phyloP scores from a whole-genome alignment of 129 eudicot species.

The Tagetes erecta region DNA sequence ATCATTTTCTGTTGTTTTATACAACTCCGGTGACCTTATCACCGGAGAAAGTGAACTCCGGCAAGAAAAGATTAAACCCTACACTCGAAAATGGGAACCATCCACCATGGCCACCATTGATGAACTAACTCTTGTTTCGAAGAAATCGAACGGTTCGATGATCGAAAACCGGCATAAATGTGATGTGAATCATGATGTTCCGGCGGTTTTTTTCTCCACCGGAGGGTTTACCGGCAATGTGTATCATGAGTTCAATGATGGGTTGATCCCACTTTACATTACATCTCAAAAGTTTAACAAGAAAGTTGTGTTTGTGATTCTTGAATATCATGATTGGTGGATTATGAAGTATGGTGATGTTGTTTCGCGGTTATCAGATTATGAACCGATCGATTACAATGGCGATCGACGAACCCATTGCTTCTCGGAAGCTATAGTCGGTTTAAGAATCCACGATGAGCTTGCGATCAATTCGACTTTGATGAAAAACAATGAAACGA shows the following conservation, averaged over 20 bases:
- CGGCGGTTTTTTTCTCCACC: constrained; percentile 93
- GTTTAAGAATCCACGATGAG: constrained; percentile 87
- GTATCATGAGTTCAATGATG: constrained; percentile 94
- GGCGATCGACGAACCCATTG: constrained; percentile 83
- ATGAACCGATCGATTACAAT: constrained; percentile 59
- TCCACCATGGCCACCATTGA: constrained; percentile 75
- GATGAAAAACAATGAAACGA: constrained; percentile 47
- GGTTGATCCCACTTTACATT: constrained; percentile 81
- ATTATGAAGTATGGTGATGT: constrained; percentile 71
- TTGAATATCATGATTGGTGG: constrained; percentile 98
- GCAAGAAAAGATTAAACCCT: constrained; percentile 79
- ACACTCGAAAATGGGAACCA: constrained; percentile 91
- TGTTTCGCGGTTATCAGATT: constrained; percentile 70
- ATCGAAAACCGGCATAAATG: constrained; percentile 38
- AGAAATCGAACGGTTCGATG: constrained; percentile 29
- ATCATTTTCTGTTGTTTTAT: constrained; percentile 66
- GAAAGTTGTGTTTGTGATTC: constrained; percentile 88
- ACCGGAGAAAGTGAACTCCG: constrained; percentile 40
- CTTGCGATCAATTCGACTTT: constrained; percentile 60
- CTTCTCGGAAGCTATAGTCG: constrained; percentile 84
- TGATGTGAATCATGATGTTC: constrained; percentile 73
- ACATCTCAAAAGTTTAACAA: constrained; percentile 81
- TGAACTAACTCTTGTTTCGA: constrained; percentile 64
- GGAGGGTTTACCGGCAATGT: constrained; percentile 96
- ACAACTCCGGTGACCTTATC: constrained; percentile 31